These are phyloP conservation scores for Neurospora tetraspora DNA, from an alignment of 495 filamentous ascomycete genomes.

Conservation along the genomic window DNA sequence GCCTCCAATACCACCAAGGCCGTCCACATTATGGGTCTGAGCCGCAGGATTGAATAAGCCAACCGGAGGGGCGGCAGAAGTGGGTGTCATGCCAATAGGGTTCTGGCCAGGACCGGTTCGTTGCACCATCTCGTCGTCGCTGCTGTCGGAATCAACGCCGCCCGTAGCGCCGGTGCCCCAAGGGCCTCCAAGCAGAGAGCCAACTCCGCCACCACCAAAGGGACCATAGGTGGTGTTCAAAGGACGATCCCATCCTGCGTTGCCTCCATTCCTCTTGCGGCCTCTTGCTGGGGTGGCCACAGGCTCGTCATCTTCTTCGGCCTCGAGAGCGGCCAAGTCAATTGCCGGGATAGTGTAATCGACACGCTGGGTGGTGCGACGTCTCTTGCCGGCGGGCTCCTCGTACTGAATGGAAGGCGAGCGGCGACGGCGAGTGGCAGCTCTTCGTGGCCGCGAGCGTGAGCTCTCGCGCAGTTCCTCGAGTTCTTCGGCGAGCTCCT, in stretches of 20 bases:
- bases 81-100: conserved; percentile 64
- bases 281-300: conserved; percentile 60
- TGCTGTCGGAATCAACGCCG: conserved; percentile 87
- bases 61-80: conserved; percentile 46
- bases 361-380: conserved; percentile 30
- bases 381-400: conserved; percentile 25
- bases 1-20: conserved; percentile 42
- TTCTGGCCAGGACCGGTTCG: conserved; percentile 48
- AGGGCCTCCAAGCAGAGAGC: conserved; percentile 66
- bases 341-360: conserved; percentile 58
- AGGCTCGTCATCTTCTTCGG: conserved; percentile 55
- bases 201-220: conserved; percentile 73
- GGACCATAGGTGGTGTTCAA: conserved; percentile 83
- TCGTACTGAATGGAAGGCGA: conserved; percentile 50
- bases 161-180: conserved; percentile 65
- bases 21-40: conserved; percentile 39
- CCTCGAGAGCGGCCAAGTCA: conserved; percentile 52
- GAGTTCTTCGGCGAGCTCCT: conserved; percentile 75
- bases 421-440: conserved; percentile 29
- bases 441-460: conserved; percentile 37
- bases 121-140: conserved; percentile 74
- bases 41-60: conserved; percentile 19
- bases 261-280: conserved; percentile 43
- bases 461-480: conserved; percentile 48
- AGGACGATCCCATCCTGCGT: conserved; percentile 54